These are phyloP conservation scores for Floccularia luteovirens DNA, from an alignment of 768 basidiomycete species.

Conservation along the genomic window DNA sequence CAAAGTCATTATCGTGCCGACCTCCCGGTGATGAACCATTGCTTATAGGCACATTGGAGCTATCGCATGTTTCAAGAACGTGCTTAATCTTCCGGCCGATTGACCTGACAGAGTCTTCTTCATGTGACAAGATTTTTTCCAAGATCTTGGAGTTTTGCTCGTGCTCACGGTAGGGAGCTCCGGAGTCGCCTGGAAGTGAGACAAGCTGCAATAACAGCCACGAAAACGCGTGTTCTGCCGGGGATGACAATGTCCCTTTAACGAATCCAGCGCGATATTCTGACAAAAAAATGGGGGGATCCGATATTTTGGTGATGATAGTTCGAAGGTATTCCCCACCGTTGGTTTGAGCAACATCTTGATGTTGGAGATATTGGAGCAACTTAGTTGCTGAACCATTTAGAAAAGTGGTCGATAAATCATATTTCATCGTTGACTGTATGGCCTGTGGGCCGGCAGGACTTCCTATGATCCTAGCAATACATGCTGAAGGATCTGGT, in stretches of 20 bases:
- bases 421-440: conserved; percentile 31
- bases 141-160: conserved; percentile 23
- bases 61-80: conserved; percentile 11
- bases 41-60: not conserved
- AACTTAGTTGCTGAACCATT: conserved; percentile 27
- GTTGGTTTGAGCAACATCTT: conserved; percentile 26
- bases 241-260: conserved; percentile 19
- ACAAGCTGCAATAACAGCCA: conserved; percentile 44
- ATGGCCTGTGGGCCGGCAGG: conserved; percentile 26
- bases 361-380: conserved; percentile 28
- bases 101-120: conserved; percentile 16
- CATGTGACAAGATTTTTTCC: conserved; percentile 14
- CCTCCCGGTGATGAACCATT: conserved; percentile 42
- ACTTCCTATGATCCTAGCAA: conserved; percentile 27
- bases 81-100: conserved; percentile 32
- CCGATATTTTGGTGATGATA: conserved; percentile 31
- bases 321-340: conserved; percentile 32
- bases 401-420: conserved; percentile 28
- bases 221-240: conserved; percentile 30
- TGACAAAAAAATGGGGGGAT: conserved; percentile 47
- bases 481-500: conserved; percentile 25
- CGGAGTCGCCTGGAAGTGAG: conserved; percentile 24
- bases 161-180: conserved; percentile 27
- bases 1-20: conserved; percentile 63
- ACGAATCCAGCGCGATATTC: conserved; percentile 26